Evolutionary conservation across 495 filamentous ascomycete species (phyloP).

Genomic region (Penicillium goetzii): DNA sequence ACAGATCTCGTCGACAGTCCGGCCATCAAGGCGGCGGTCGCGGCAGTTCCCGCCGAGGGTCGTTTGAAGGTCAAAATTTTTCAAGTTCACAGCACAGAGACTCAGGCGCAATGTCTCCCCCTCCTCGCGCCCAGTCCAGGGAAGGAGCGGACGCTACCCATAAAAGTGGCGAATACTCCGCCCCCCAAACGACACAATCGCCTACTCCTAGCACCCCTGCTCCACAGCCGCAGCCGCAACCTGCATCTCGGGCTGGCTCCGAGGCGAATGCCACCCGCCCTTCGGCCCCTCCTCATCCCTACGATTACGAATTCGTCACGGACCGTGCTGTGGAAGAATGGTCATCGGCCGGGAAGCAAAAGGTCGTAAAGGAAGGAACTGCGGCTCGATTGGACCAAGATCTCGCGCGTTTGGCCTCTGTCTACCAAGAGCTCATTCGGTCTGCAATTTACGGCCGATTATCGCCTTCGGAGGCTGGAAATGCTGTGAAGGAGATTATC

Average conservation of each 20-base stretch:
- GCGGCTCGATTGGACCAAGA: conserved; percentile 67
- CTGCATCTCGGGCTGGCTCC: conserved; percentile 23
- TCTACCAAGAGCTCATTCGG: conserved; percentile 85
- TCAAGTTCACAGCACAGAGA: conserved; percentile 37
- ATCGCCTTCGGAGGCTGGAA: conserved; percentile 68
- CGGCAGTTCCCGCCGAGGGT: conserved; percentile 40
- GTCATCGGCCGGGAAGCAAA: conserved; percentile 50
- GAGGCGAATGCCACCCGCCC: conserved; percentile 26
- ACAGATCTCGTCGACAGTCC: conserved; percentile 46
- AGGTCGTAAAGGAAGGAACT: conserved; percentile 49
- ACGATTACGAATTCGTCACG: conserved; percentile 62
- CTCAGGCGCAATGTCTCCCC: conserved; percentile 44
- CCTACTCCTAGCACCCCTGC: conserved; percentile 35
- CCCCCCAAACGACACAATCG: conserved; percentile 29
- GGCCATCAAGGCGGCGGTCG: conserved; percentile 46
- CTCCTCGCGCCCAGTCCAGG: conserved; percentile 35
- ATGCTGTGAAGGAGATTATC: conserved; percentile 73
- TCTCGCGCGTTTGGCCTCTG: conserved; percentile 61
- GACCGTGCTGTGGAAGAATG: conserved; percentile 53
- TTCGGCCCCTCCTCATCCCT: conserved; percentile 38
- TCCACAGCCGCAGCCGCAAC: conserved; percentile 29
- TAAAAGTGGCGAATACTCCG: conserved; percentile 28
- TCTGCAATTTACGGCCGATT: conserved; percentile 71
- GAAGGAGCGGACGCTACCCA: conserved; percentile 31
- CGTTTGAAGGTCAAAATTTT: conserved; percentile 39